Evolutionary conservation across 2,329 filamentous ascomycete species (phyloP), one percentile per base, ranked within the genome.

Genomic region (Sporothrix pallida): DNA sequence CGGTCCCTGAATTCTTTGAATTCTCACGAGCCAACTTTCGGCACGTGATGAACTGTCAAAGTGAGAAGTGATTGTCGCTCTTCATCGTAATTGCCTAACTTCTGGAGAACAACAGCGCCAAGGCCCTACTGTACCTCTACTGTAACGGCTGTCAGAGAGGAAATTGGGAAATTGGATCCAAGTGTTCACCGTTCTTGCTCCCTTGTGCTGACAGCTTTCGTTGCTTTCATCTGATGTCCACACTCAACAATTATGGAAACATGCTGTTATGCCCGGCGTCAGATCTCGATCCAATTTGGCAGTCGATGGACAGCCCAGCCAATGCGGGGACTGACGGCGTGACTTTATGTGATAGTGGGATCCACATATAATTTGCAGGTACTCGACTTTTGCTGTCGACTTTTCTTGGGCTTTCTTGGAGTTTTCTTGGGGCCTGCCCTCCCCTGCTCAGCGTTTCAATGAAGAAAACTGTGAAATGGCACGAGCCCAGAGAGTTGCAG

Each of bases 241-340:
- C 26, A 37, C 56, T 17, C 23, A 37, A 31, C 42, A 42, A 46
- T 15, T 15, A 44, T 23, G 60, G 60, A 42, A 65, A 46, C 58
- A 68, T 8, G 8, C 42, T 23, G 37, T 62, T n/a, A 8, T 60
- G 23, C 26, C 9, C n/a, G 67, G 48, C 56, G 48, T 54, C 48
- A 54, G 67, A 70, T 70, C 67, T 70, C 26, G 67, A 54, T 70
- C 48, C 31, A 70, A 70, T 69, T 52, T 68, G 63, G 46, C 10
- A 52, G 65, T 5, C 62, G 37, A 63, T 63, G 15, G 60, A 15
- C 65, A 52, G 46, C 31, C 26, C 52, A 69, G 68, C 17, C 31
- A 70, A 26, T 46, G 68, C 68, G 68, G 68, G 52, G 26, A 54
- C 26, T 12, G 48, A 9, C 23, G 23, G 12, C 48, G 8, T 15